phyloP scores from a whole-genome alignment of 768 basidiomycete genomes.

The Chalciporus piperatus region DNA sequence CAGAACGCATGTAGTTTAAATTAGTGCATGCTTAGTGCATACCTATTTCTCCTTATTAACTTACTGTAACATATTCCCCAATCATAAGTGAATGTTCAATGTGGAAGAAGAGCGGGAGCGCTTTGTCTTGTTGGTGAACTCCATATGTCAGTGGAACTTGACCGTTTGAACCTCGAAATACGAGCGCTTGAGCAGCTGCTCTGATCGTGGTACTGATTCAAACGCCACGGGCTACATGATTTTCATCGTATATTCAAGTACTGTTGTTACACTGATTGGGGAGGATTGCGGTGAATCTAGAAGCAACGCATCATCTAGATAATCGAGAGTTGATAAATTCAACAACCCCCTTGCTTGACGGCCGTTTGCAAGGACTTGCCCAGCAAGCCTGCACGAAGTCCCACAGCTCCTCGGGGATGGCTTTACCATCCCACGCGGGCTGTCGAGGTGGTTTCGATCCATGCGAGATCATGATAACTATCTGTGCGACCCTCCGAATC shows the following conservation, averaged over 20 bases:
- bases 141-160: too few species aligned
- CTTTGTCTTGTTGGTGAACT: too few species aligned
- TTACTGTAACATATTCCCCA: background rate
- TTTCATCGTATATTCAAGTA: too few species aligned
- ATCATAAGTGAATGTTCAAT: background rate
- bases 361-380: slow-evolving; percentile 15
- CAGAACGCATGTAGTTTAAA: background rate
- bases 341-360: slow-evolving; percentile 11
- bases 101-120: too few species aligned
- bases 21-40: background rate
- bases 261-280: too few species aligned
- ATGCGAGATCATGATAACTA: slow-evolving; percentile 20
- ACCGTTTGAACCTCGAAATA: too few species aligned
- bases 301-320: too few species aligned
- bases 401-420: slow-evolving; percentile 24
- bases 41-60: background rate
- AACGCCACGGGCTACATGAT: too few species aligned
- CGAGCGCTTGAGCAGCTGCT: too few species aligned
- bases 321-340: slow-evolving; percentile 10
- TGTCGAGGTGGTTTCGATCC: slow-evolving; percentile 10
- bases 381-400: slow-evolving; percentile 23
- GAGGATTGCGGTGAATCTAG: too few species aligned
- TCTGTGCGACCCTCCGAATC: slow-evolving; percentile 18
- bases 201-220: too few species aligned
- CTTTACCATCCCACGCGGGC: slow-evolving; percentile 19